Percentiles rank a stretch among this genome's conserved stretches.
Conservation (phyloP, 2,329 filamentous ascomycete genomes). For the Monilinia fructicola region DNA sequence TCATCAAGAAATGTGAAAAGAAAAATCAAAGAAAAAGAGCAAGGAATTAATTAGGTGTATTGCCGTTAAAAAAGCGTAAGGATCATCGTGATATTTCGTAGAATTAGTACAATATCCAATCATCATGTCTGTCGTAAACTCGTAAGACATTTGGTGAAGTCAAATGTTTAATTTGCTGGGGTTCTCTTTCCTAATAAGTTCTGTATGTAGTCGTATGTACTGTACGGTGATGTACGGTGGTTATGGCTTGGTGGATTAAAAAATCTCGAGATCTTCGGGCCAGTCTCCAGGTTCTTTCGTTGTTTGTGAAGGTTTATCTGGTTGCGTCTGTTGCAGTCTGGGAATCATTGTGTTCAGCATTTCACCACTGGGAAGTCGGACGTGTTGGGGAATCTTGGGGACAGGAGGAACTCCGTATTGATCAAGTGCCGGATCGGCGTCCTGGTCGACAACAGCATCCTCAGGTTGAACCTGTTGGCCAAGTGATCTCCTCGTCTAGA, state of each 20-base stretch:
- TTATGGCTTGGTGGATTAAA: conserved; percentile 6
- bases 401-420: conserved; percentile 31
- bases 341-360: conserved; percentile 1
- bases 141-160: conserved; percentile 22
- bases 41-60: neutral
- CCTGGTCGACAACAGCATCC: neutral
- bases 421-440: neutral
- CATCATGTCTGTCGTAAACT: conserved; percentile 24
- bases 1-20: conserved; percentile 13
- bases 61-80: conserved; percentile 18
- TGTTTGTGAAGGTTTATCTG: neutral
- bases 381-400: conserved; percentile 34
- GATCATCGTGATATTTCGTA: conserved; percentile 16
- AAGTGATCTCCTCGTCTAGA: conserved; percentile 19
- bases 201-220: neutral
- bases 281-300: conserved; percentile 18
- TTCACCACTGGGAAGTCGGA: conserved; percentile 28
- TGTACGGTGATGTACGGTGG: too few relatives aligned
- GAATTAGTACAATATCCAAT: conserved; percentile 24
- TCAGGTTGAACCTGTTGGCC: conserved; percentile 27
- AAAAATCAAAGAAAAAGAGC: neutral
- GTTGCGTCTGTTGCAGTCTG: neutral
- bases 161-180: conserved; percentile 12
- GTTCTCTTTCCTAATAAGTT: neutral
- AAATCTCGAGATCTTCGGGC: conserved; percentile 24